Base-by-base conservation (phyloP, 768 basidiomycete genomes). In the Pholiota microspora region DNA sequence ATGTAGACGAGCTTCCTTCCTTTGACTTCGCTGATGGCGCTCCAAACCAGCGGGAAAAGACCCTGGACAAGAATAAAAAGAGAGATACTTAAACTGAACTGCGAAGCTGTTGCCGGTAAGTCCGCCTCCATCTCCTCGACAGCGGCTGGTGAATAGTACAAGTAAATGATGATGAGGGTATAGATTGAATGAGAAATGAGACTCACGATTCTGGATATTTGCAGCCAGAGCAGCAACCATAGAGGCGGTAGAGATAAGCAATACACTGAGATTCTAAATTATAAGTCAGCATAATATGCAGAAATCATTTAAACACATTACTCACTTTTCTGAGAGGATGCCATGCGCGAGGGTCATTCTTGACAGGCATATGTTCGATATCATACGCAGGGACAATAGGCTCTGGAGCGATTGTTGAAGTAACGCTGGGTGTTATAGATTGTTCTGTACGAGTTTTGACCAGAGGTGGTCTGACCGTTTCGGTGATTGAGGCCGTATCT, bases 21-120 rank as follows among this genome's bases (percentile, higher is more conserved):
- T 62, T 82, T 84, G 28, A 92, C 79, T 68, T 93, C 91, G 52
- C 85, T 86, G 23, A 86, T 70, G 0, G 82, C 78, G 51, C 77
- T 80, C 89, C 90, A 91, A 3, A 86, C 31, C 9, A 89, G 61
- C 0, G 90, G 91, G 50, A 84, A 68, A 9, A 71, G 66, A 2
- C 91, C 90, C 66, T 92, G 91, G 9, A 89, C 61, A 2, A 85
- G 69, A 54, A 90, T 88, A 67, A 89, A 92, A n/a, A 86, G 56
- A 0, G 88, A 85, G 12, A 92, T 71, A 55, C 80, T 81, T 67
- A 83, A 74, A 56, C 88, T 85, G 54, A 93, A 84, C 58, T 88
- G 77, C 9, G 75, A 67, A 46, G 75, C 72, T 0, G 81, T 81
- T 1, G 89, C 84, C 40, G 79, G 77, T 32, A 92, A 73, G 16